Percentiles rank a stretch among this genome's conserved stretches.
phyloP scores from a whole-genome alignment of 2,329 filamentous ascomycete species.

The Penicillium sp. region DNA sequence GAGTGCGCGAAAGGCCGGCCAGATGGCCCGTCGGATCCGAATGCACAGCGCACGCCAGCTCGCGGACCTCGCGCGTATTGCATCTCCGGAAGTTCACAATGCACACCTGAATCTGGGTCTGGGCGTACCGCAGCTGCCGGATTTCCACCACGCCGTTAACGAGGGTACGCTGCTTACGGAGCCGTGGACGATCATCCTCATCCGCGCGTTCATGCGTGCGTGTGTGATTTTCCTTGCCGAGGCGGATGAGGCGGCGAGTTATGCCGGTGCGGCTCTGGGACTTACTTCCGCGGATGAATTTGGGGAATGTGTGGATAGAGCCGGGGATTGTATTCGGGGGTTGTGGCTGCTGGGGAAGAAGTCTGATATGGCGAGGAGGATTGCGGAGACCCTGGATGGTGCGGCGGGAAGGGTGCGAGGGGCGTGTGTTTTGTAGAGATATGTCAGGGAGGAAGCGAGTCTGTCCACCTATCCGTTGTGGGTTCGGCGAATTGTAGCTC shows the following conservation, averaged over 20 bases:
- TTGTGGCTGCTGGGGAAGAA: conserved; percentile 3
- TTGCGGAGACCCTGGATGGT: not conserved
- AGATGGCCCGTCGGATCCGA: not conserved
- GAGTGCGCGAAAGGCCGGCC: fast-evolving
- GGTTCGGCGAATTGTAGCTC: too few relatives aligned
- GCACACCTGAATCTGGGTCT: not conserved
- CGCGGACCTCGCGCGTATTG: not conserved
- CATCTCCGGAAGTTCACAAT: not conserved
- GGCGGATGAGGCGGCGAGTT: not conserved
- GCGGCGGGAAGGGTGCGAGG: too few relatives aligned
- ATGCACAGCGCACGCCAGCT: not conserved
- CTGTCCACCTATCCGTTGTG: too few relatives aligned
- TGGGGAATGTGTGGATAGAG: not conserved
- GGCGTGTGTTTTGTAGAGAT: too few relatives aligned
- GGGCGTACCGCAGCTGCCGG: not conserved
- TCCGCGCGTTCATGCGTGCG: not conserved
- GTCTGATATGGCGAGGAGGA: conserved; percentile 5
- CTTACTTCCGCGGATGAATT: not conserved
- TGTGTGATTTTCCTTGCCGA: not conserved
- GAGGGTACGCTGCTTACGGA: not conserved
- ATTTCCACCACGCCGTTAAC: not conserved
- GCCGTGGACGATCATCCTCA: conserved; percentile 2
- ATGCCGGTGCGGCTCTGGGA: not conserved
- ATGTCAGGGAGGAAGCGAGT: too few relatives aligned
- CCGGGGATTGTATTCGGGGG: conserved; percentile 1